Base-by-base conservation (phyloP, 768 basidiomycete genomes). In the Russula sp. region DNA sequence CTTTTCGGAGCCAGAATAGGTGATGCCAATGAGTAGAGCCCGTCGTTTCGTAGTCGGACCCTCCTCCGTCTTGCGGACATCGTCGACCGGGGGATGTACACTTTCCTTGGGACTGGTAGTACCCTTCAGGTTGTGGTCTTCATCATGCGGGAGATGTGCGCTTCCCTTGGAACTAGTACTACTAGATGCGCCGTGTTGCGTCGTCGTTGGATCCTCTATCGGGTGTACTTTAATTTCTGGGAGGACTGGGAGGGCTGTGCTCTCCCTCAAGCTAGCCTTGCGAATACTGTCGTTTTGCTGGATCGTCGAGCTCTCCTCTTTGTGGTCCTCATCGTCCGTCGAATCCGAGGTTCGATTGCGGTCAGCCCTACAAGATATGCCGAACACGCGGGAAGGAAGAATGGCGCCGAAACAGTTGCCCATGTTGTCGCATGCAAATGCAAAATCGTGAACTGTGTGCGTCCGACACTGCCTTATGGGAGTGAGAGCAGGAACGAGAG, bases 21-120 rank as follows among this genome's bases (percentile, higher is more conserved):
- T 35, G 32, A 69, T 69, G 35, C 66, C 66, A 5, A 69, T 56
- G 25, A 69, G 67, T 18, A 69, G 43, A 16, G 68, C 68, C 20
- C 56, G 58, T n/a, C 65, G 58, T 36, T 53, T 65, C 7, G 18
- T 20, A 4, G 55, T 3, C 5, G 41, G 2, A 6, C 5, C 34
- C 5, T 39, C 35, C 1, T 3, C 38, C 43, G n/a, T n/a, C n/a
- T n/a, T n/a, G n/a, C n/a, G n/a, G n/a, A n/a, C n/a, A n/a, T n/a
- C n/a, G n/a, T n/a, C n/a, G n/a, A n/a, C n/a, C n/a, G n/a, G n/a
- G n/a, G n/a, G n/a, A n/a, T n/a, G n/a, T n/a, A n/a, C n/a, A n/a
- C n/a, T n/a, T n/a, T n/a, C n/a, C n/a, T n/a, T n/a, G n/a, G n/a
- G n/a, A n/a, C n/a, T n/a, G n/a, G n/a, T n/a, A n/a, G n/a, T n/a